Evolutionary conservation across 1,284 basidiomycete species (phyloP).

Genomic region (Moniliophthora roreri): DNA sequence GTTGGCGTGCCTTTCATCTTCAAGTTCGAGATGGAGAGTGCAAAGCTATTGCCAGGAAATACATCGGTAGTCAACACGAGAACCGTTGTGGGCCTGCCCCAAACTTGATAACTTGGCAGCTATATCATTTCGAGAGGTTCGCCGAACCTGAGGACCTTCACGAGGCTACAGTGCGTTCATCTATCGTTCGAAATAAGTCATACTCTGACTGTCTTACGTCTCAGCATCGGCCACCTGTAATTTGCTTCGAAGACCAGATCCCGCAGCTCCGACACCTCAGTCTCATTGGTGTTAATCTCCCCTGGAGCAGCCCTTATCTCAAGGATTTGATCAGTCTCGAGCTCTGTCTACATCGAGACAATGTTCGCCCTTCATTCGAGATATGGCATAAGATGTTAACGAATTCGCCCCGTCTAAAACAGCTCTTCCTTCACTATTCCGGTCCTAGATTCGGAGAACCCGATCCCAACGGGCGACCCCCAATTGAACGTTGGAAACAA

Average conservation of each 20-base stretch:
- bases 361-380: conserved; percentile 51
- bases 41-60: conserved; percentile 50
- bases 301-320: conserved; percentile 58
- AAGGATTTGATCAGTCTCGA: conserved; percentile 48
- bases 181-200: no score
- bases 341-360: conserved; percentile 58
- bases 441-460: conserved; percentile 32
- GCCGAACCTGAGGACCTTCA: conserved; percentile 46
- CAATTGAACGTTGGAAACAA: conserved; percentile 33
- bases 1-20: conserved; percentile 58
- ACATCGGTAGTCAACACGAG: conserved; percentile 32
- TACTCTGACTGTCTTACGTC: neutral
- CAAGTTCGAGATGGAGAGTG: conserved; percentile 56
- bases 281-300: conserved; percentile 63
- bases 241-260: conserved; percentile 49
- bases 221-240: conserved; percentile 49
- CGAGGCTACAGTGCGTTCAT: conserved; percentile 36
- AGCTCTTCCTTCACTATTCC: conserved; percentile 55
- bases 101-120: conserved; percentile 53
- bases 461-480: conserved; percentile 25
- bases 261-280: conserved; percentile 52
- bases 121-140: conserved; percentile 65
- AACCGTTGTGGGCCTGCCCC: conserved; percentile 45
- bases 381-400: conserved; percentile 53
- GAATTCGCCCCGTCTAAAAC: conserved; percentile 43